A percentile compares a stretch with the other conserved stretches of the same genome.
These are phyloP conservation scores for Aspergillus homomorphus DNA, from an alignment of 495 filamentous ascomycete genomes.

Conservation along the genomic window DNA sequence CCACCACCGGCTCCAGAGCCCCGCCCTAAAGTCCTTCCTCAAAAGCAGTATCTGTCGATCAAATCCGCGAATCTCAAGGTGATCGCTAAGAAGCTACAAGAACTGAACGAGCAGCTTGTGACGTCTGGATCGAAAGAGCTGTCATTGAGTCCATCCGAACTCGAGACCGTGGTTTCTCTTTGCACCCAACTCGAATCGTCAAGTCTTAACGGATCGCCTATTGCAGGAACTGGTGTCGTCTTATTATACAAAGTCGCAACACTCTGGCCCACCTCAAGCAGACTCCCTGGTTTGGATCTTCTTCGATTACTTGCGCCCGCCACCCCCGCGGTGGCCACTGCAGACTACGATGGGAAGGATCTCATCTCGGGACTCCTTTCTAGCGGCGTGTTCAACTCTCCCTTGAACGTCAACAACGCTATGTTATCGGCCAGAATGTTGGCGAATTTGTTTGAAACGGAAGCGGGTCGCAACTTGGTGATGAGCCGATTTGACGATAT, in stretches of 20 bases:
- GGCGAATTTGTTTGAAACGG: constrained; percentile 81
- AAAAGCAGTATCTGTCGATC: constrained; percentile 79
- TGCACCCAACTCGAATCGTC: constrained; percentile 56
- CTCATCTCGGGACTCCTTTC: constrained; percentile 41
- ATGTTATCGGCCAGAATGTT: constrained; percentile 83
- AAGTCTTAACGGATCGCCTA: constrained; percentile 31
- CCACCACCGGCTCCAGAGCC: constrained; percentile 36
- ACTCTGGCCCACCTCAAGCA: constrained; percentile 70
- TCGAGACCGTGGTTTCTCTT: constrained; percentile 54
- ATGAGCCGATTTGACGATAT: constrained; percentile 57
- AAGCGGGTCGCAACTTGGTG: constrained; percentile 63
- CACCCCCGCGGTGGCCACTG: constrained; percentile 56
- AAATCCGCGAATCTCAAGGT: constrained; percentile 57
- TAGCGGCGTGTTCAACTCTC: constrained; percentile 56
- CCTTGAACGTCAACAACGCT: constrained; percentile 64
- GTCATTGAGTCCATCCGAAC: constrained; percentile 67
- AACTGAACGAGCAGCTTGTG: constrained; percentile 66
- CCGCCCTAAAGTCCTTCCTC: constrained; percentile 66
- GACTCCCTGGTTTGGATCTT: constrained; percentile 81
- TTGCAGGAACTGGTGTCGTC: constrained; percentile 48
- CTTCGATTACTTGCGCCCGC: constrained; percentile 74
- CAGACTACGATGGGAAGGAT: constrained; percentile 54
- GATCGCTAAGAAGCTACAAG: constrained; percentile 69
- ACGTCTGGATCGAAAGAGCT: constrained; percentile 67
- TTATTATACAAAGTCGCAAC: constrained; percentile 66